Conservation (phyloP, 75 land plant genomes). For the Pinus tabuliformis region DNA sequence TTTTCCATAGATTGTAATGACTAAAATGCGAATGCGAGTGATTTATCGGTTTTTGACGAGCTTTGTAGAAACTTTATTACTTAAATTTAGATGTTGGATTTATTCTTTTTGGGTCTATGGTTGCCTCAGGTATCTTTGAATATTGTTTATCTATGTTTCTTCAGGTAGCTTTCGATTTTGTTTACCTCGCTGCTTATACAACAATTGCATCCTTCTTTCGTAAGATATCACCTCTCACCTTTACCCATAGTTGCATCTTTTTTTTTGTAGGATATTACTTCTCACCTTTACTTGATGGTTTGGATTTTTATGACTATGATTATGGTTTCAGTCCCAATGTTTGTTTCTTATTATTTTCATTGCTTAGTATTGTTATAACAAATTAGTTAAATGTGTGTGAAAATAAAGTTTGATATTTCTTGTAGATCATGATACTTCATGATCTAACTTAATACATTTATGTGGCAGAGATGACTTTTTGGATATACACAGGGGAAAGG, state of each 20-base stretch:
- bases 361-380: neutral
- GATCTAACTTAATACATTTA: neutral
- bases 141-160: conserved; percentile 15
- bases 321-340: neutral
- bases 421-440: neutral
- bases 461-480: conserved; percentile 47
- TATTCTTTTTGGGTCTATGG: neutral
- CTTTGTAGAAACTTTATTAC: too few relatives aligned
- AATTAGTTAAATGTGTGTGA: neutral
- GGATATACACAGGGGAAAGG: conserved; percentile 57
- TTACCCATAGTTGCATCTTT: conserved; percentile 14
- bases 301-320: neutral
- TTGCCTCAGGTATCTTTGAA: conserved; percentile 31
- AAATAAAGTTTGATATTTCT: neutral
- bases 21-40: too few relatives aligned
- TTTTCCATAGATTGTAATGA: neutral
- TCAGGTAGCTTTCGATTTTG: too few relatives aligned
- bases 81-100: neutral
- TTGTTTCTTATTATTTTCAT: neutral
- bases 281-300: neutral
- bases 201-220: too few relatives aligned
- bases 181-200: too few relatives aligned
- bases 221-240: too few relatives aligned
- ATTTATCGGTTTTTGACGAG: neutral
- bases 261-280: conserved; percentile 12